phyloP scores from a whole-genome alignment of 805 yeast genomes.

The Starmerella floricola region DNA sequence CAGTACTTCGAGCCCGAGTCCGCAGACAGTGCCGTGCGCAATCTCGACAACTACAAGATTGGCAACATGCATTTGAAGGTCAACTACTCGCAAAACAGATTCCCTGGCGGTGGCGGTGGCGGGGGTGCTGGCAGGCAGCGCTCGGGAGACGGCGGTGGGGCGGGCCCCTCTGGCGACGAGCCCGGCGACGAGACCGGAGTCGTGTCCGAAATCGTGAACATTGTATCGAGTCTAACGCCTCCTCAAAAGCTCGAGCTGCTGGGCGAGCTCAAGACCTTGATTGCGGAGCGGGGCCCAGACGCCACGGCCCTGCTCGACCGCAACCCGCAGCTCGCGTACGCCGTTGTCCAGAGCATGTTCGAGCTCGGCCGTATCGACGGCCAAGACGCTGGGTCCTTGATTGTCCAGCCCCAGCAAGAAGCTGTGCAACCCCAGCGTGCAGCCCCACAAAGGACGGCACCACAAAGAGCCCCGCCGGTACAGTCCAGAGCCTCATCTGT shows the following conservation, averaged over 20 bases:
- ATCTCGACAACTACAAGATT: constrained; percentile 63
- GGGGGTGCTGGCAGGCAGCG: constrained; percentile 32
- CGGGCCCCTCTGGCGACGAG: constrained; percentile 27
- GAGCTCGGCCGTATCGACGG: constrained; percentile 30
- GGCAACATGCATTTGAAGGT: constrained; percentile 66
- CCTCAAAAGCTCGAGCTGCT: constrained; percentile 39
- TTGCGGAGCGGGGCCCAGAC: constrained; percentile 43
- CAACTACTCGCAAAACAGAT: constrained; percentile 30
- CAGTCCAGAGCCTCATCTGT: too few species aligned
- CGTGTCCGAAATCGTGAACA: constrained; percentile 19
- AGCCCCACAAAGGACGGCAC: too few species aligned
- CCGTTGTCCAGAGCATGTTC: constrained; percentile 62
- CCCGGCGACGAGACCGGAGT: constrained; percentile 12
- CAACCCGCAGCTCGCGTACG: constrained; percentile 74
- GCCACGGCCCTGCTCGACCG: constrained; percentile 49
- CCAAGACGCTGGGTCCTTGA: constrained; percentile 15
- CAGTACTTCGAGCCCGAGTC: constrained; percentile 74
- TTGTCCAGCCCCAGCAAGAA: constrained; percentile 9
- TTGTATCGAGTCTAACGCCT: constrained; percentile 21
- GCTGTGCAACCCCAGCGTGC: too few species aligned
- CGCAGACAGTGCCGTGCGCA: constrained; percentile 82
- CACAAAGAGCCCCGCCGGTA: too few species aligned
- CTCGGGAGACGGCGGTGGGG: constrained; percentile 24
- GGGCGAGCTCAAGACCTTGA: constrained; percentile 48
- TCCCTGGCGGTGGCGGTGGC: constrained; percentile 3